Evolutionary conservation across 2,329 filamentous ascomycete species (phyloP).

Genomic region (Metarhizium guizhouense): DNA sequence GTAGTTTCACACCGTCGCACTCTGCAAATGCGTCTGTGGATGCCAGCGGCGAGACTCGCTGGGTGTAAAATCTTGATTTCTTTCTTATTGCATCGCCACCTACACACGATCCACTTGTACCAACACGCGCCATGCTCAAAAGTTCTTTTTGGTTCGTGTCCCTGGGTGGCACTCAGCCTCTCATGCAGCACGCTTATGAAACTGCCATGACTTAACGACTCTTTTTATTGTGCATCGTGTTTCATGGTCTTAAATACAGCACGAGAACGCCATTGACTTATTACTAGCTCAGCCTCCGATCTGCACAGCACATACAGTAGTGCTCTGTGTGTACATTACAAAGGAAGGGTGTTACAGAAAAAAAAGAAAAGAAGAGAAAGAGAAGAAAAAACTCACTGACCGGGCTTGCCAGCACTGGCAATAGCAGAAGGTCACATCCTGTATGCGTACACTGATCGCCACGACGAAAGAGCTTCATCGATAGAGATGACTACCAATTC

Average conservation of each 20-base stretch:
- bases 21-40: slow-evolving; percentile 17
- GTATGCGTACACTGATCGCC: slow-evolving; percentile 25
- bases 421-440: slow-evolving; percentile 15
- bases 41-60: slow-evolving; percentile 24
- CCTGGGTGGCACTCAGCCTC: slow-evolving; percentile 15
- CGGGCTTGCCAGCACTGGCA: slow-evolving; percentile 1
- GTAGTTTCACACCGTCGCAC: slow-evolving; percentile 17
- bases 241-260: slow-evolving; percentile 15
- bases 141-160: slow-evolving; percentile 13
- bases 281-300: slow-evolving; percentile 15
- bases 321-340: slow-evolving; percentile 27
- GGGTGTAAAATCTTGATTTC: slow-evolving; percentile 25
- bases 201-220: slow-evolving; percentile 33
- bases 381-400: slow-evolving; percentile 7
- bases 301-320: slow-evolving; percentile 17
- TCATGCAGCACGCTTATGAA: slow-evolving; percentile 26
- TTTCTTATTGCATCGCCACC: slow-evolving; percentile 13
- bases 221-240: slow-evolving; percentile 25
- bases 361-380: slow-evolving; percentile 3
- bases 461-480: slow-evolving; percentile 13
- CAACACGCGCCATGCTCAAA: slow-evolving; percentile 2
- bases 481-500: slow-evolving; percentile 18
- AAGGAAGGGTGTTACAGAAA: slow-evolving; percentile 14
- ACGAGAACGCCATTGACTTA: slow-evolving; percentile 13
- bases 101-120: slow-evolving; percentile 22